Evolutionary conservation across 2,329 filamentous ascomycete genomes (phyloP).

Genomic region (Massarina eburnea): DNA sequence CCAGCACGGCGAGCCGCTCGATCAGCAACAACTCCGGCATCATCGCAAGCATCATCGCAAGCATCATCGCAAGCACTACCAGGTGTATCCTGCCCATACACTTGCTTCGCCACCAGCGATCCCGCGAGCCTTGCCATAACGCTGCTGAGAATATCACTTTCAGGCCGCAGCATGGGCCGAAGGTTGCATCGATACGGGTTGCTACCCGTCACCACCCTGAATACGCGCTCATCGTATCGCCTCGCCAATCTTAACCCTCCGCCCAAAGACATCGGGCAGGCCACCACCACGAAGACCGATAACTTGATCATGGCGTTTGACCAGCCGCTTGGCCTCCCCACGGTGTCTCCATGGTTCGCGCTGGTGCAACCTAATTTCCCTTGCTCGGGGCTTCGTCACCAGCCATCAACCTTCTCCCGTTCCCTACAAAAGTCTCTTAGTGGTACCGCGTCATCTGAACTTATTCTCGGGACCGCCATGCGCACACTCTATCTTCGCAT

Average conservation of each 20-base stretch:
- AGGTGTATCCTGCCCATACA: neutral
- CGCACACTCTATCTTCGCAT: neutral
- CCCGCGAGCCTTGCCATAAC: neutral
- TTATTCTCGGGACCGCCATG: neutral
- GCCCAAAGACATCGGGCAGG: slow-evolving; percentile 3
- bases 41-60: neutral
- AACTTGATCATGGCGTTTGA: slow-evolving; percentile 10
- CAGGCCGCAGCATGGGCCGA: slow-evolving; percentile 1
- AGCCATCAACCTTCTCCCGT: neutral
- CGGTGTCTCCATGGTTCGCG: slow-evolving; percentile 11
- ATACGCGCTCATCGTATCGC: slow-evolving; percentile 2
- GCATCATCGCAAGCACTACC: slow-evolving; percentile 2
- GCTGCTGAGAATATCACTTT: neutral
- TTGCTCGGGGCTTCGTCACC: neutral
- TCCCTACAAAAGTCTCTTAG: neutral
- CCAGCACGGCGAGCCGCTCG: slow-evolving; percentile 6
- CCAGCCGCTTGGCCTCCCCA: neutral
- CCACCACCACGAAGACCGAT: slow-evolving; percentile 4
- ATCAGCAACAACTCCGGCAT: neutral
- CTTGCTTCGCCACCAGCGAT: slow-evolving; percentile 1
- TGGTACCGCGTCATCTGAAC: neutral
- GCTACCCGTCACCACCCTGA: neutral
- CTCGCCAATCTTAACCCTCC: slow-evolving; percentile 4
- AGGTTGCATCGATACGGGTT: neutral
- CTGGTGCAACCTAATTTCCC: slow-evolving; percentile 2